These are phyloP conservation scores for Tuber magnatum DNA, from an alignment of 495 filamentous ascomycete species.

Conservation along the genomic window DNA sequence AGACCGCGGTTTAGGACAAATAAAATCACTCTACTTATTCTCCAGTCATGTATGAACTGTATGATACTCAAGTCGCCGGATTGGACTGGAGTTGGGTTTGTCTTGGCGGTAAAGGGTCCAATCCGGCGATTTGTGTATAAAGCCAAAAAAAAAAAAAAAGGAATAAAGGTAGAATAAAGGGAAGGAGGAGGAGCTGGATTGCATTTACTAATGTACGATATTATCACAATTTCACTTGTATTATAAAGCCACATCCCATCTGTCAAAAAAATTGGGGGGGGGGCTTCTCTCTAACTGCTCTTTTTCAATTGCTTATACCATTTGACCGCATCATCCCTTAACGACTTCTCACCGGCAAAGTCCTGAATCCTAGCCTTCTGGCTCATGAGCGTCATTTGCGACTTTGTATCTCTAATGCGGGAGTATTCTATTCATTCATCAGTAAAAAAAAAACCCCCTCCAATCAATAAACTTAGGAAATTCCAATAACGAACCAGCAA, in stretches of 20 bases:
- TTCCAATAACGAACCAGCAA: constrained; percentile 35
- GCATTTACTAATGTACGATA: neutral
- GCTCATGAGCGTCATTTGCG: constrained; percentile 74
- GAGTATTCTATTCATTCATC: constrained; percentile 53
- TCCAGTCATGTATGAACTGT: neutral
- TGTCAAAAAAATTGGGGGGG: neutral
- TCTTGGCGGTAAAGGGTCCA: neutral
- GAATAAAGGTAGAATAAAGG: neutral
- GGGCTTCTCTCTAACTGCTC: neutral
- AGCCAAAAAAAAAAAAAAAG: neutral
- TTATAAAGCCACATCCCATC: neutral
- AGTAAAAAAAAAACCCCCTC: neutral
- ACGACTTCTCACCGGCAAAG: constrained; percentile 59
- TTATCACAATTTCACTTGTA: neutral
- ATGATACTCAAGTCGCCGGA: neutral
- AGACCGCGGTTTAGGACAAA: neutral
- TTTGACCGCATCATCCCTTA: constrained; percentile 56
- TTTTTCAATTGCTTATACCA: constrained; percentile 39
- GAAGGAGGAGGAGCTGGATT: neutral
- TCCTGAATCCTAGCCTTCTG: constrained; percentile 79
- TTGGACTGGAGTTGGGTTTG: neutral
- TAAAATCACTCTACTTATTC: neutral
- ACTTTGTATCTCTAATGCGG: constrained; percentile 63
- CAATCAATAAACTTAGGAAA: neutral
- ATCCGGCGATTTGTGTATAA: neutral